Percentiles rank a stretch among this genome's conserved stretches.
Conservation (phyloP, 176 grass and related monocot species). For the Lolium rigidum region DNA sequence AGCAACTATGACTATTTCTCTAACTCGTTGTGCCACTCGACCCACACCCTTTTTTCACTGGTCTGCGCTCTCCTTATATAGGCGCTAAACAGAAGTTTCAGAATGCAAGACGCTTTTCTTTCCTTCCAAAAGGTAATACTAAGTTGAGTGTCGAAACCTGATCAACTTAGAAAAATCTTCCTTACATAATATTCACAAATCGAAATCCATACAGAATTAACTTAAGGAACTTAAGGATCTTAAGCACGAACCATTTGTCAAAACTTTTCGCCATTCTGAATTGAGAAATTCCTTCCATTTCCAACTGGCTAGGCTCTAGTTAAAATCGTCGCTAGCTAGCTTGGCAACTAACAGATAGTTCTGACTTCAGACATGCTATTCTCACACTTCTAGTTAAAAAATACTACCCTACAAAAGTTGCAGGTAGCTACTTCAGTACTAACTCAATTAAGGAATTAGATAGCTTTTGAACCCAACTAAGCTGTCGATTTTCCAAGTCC, state of each 20-base stretch:
- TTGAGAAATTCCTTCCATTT: too few species aligned
- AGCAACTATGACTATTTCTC: too few species aligned
- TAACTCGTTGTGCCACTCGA: too few species aligned
- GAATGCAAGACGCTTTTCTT: too few species aligned
- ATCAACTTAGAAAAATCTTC: background rate
- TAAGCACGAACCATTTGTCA: background rate
- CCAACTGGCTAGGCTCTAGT: too few species aligned
- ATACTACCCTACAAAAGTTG: background rate
- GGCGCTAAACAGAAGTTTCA: too few species aligned
- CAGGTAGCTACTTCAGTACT: background rate
- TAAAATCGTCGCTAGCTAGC: background rate
- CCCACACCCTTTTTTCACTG: too few species aligned
- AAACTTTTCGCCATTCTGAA: background rate
- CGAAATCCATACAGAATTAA: background rate
- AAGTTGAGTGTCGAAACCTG: background rate
- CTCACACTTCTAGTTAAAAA: background rate
- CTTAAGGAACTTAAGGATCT: background rate
- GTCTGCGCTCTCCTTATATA: too few species aligned
- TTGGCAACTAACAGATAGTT: slow-evolving; percentile 26
- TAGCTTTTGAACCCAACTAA: too few species aligned
- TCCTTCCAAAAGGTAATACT: too few species aligned
- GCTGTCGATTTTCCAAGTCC: too few species aligned
- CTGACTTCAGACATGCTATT: slow-evolving; percentile 1
- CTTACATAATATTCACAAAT: background rate
- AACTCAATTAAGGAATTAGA: background rate